phyloP scores from a whole-genome alignment of 306 rosid species.

The apple (Malus domestica) region DNA sequence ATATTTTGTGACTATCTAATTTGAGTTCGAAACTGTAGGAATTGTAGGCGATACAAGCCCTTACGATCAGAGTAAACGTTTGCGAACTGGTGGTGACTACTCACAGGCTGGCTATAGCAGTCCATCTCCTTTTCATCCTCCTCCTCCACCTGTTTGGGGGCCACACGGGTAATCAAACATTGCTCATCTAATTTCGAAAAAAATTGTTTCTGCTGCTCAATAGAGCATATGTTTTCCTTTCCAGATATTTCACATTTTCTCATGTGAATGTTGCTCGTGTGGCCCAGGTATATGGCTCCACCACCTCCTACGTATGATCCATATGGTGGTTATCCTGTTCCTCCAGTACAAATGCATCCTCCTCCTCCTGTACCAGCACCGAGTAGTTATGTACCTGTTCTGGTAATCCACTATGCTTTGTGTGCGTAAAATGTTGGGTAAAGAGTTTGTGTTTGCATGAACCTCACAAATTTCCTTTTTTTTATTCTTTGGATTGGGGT shows the following conservation, averaged over 20 bases:
- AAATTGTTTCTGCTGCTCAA: background rate
- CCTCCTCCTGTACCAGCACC: conserved; percentile 80
- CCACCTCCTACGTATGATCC: conserved; percentile 96
- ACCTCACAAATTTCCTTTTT: background rate
- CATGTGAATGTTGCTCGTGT: conserved; percentile 19
- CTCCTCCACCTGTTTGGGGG: conserved; percentile 86
- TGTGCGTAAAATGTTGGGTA: background rate
- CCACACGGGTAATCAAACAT: conserved; percentile 61
- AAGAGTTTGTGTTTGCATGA: background rate
- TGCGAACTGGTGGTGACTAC: conserved; percentile 79
- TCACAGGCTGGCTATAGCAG: conserved; percentile 68
- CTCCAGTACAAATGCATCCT: conserved; percentile 81
- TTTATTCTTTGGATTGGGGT: background rate
- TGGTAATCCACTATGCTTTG: conserved; percentile 39
- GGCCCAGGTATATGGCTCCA: conserved; percentile 83
- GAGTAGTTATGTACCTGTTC: conserved; percentile 81
- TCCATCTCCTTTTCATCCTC: conserved; percentile 84
- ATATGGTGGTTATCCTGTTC: conserved; percentile 79
- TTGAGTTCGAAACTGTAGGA: conserved; percentile 25
- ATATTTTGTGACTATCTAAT: conserved; percentile 19
- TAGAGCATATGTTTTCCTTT: background rate
- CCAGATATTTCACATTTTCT: background rate
- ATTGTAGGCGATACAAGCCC: conserved; percentile 72
- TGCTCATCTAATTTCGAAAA: background rate
- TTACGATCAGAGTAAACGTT: conserved; percentile 77